Base-by-base conservation (phyloP, 768 basidiomycete genomes). In the Tulasnella sp. region DNA sequence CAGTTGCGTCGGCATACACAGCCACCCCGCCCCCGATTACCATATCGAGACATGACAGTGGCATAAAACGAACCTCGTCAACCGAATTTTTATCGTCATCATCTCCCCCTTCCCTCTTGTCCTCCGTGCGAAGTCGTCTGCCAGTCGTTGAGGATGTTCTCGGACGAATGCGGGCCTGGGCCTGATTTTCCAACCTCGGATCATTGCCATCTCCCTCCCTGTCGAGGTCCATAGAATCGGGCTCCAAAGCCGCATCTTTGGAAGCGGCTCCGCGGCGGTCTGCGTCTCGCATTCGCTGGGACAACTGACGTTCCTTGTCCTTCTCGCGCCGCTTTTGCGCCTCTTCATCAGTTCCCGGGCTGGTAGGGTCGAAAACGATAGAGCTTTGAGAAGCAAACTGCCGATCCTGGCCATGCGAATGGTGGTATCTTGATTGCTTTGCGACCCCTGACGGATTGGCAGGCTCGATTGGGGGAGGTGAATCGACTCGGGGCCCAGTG, bases 71-170 rank as follows among this genome's bases (percentile, higher is more conserved):
- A n/a, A 41, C 52, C 39, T 53, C 52, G 2, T 53, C 52, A 36
- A 53, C 52, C 6, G 52, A 53, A 27, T 53, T 39, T 29, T 37
- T 53, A 34, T 53, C 52, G 39, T 53, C 52, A 8, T 53, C 39
- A 3, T 53, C 52, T 1, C 27, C 7, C 3, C 6, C n/a, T n/a
- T n/a, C n/a, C n/a, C n/a, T n/a, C n/a, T n/a, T n/a, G n/a, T n/a
- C n/a, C n/a, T n/a, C 21, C 3, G 45, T 31, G 45, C 45, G 27
- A 29, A 31, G 12, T 11, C 19, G 23, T 27, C 45, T 48, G 45
- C 45, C 45, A 27, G 27, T 25, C 19, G 27, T 48, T 27, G 27
- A 25, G 45, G 9, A n/a, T 14, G 45, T 29, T n/a, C 15, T n/a
- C 34, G 27, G 2, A n/a, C 27, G 27, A 31, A 48, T 11, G 45